These are phyloP conservation scores for Pyrus pyrifolia DNA, from an alignment of 306 rosid species.

Conservation along the genomic window DNA sequence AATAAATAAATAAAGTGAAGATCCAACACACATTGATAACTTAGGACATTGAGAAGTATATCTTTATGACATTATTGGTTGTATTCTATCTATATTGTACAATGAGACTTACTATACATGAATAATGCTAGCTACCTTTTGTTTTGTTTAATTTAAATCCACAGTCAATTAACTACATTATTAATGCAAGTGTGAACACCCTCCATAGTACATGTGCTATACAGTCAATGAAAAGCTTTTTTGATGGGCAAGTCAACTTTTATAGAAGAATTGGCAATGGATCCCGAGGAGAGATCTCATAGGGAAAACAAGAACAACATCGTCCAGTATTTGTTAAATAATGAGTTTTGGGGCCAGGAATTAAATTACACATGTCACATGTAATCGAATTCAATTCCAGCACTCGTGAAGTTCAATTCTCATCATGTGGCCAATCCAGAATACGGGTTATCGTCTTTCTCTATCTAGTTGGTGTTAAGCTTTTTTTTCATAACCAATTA, in stretches of 20 bases:
- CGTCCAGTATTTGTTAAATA: neutral
- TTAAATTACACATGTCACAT: neutral
- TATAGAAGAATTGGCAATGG: neutral
- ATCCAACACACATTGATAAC: neutral
- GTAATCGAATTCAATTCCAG: neutral
- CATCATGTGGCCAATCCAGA: neutral
- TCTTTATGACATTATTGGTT: neutral
- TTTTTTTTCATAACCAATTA: neutral
- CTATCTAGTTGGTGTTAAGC: neutral
- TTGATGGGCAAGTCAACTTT: slow-evolving; percentile 23
- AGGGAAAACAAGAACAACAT: slow-evolving; percentile 9
- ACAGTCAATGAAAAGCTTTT: slow-evolving; percentile 17
- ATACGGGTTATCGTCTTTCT: too few relatives aligned
- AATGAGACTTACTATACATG: neutral
- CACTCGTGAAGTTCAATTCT: neutral
- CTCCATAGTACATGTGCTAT: neutral
- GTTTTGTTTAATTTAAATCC: too few relatives aligned
- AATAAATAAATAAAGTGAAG: too few relatives aligned
- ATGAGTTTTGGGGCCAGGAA: neutral
- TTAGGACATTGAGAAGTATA: neutral
- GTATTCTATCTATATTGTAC: neutral
- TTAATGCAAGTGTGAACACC: neutral
- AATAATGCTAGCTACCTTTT: neutral
- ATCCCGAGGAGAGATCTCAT: slow-evolving; percentile 33
- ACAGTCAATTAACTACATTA: too few relatives aligned